Evolutionary conservation across 495 filamentous ascomycete species (phyloP).

Genomic region (Pseudotulostoma volvatum): DNA sequence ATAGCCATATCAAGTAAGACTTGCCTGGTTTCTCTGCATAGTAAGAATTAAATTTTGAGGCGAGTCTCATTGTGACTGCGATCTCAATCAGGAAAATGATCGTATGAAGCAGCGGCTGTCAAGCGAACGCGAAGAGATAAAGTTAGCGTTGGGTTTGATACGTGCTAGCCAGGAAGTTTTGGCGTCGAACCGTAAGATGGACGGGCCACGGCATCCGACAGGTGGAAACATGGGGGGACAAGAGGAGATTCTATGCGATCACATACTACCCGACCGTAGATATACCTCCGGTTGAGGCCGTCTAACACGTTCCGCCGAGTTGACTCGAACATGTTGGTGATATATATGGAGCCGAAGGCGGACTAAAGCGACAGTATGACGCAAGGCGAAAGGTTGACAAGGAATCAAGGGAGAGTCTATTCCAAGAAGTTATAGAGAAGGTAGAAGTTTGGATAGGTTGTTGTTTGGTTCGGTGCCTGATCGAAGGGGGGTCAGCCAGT

Average conservation of each 20-base stretch:
- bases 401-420: too few species aligned
- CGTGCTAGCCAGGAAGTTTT: background rate
- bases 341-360: constrained; percentile 3
- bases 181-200: background rate
- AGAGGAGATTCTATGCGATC: constrained; percentile 1
- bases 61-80: constrained; percentile 62
- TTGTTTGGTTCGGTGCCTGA: too few species aligned
- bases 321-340: constrained; percentile 26
- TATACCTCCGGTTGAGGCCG: constrained; percentile 58
- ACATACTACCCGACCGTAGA: constrained; percentile 63
- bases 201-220: background rate
- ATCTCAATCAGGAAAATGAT: constrained; percentile 81
- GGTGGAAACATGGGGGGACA: background rate
- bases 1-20: too few species aligned
- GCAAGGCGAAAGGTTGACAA: too few species aligned
- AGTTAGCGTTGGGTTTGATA: constrained; percentile 1
- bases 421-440: too few species aligned
- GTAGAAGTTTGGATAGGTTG: too few species aligned
- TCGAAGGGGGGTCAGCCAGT: too few species aligned
- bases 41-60: constrained; percentile 79
- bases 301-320: constrained; percentile 45
- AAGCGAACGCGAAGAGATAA: constrained; percentile 3
- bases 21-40: constrained; percentile 74
- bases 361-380: constrained; percentile 24
- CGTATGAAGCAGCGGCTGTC: constrained; percentile 71